Evolutionary conservation across 345 rosid genomes (phyloP), one percentile per base, ranked within the genome.

Genomic region (Camelina hispida): DNA sequence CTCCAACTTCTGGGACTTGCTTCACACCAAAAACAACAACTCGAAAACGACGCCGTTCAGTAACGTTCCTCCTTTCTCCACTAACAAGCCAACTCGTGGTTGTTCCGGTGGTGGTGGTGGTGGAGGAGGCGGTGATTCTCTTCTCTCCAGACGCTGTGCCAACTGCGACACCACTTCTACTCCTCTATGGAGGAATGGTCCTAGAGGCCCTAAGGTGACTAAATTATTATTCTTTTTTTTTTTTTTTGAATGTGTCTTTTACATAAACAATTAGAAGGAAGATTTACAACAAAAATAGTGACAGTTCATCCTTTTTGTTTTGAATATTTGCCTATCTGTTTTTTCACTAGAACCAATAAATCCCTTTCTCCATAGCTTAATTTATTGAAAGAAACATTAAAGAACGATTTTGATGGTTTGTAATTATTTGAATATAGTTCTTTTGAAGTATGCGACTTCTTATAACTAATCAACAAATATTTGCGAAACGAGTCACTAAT

Each of bases 101-200:
- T 59, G 68, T 46, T 59, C 73, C 16, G 66, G 83, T 11, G 62
- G 74, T 0, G 67, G 56, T 9, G 66, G 59, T 2, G 68, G 74
- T 0, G 67, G 56, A 5, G 66, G 59, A 1, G 68, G 56, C 3
- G 79, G 81, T 11, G 77, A 91, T 44, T 79, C 90, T 7, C 89
- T 87, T 32, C 85, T 91, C 30, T 87, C 93, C 50, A 93, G 97
- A 74, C 93, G 97, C 0, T 91, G 97, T 32, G 93, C 97, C 46
- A 91, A 91, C 84, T 91, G 97, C 38, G 97, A 89, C 79, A 89
- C 97, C 6, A 91, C 97, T 8, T 89, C 96, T 15, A 91, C 97
- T 22, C 97, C 97, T 13, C 93, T 91, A 10, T 91, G 97, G 97
- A 79, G 97, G 65, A 91, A 91, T 56, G 93, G 93, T n/a, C 93